A percentile compares a stretch with the other conserved stretches of the same genome.
These are phyloP conservation scores for Aureoboletus auriporus DNA, from an alignment of 768 basidiomycete genomes.

Conservation along the genomic window DNA sequence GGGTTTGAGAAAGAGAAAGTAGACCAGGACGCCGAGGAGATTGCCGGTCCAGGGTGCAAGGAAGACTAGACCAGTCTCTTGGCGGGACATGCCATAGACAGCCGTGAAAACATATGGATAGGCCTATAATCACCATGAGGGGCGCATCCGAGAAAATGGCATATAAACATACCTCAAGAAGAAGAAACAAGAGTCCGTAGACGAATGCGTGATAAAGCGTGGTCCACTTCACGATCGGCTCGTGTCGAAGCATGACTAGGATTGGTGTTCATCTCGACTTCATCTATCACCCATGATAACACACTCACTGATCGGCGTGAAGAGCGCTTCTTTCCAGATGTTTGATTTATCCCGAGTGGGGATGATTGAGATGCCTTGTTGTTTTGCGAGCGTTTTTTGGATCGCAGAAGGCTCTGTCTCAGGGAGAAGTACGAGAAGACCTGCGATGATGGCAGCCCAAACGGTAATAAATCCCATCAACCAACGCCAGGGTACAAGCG, in stretches of 20 bases:
- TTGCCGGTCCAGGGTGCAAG: conserved; percentile 23
- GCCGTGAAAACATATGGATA: conserved; percentile 18
- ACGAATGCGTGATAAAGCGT: conserved; percentile 27
- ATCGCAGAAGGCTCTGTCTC: conserved; percentile 24
- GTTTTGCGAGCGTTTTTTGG: conserved; percentile 13
- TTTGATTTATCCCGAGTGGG: conserved; percentile 1
- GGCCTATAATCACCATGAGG: conserved; percentile 8
- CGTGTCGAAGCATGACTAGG: conserved; percentile 22
- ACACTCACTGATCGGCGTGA: conserved; percentile 24
- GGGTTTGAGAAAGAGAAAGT: conserved; percentile 23
- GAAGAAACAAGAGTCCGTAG: conserved; percentile 26
- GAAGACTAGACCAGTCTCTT: conserved; percentile 19
- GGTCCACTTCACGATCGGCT: conserved; percentile 27
- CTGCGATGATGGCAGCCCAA: conserved; percentile 20
- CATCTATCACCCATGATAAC: background rate
- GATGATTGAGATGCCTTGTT: background rate
- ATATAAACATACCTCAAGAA: conserved; percentile 19
- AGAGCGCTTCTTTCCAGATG: conserved; percentile 22
- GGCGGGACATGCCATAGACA: conserved; percentile 20
- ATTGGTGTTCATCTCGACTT: background rate
- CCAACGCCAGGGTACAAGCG: conserved; percentile 25
- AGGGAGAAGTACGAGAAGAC: conserved; percentile 15
- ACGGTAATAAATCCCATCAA: conserved; percentile 21
- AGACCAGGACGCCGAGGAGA: conserved; percentile 20
- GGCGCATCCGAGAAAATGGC: background rate